Evolutionary conservation across 331 rosid genomes (phyloP), one percentile per base, ranked within the genome.

Genomic region (Malus hybrid): DNA sequence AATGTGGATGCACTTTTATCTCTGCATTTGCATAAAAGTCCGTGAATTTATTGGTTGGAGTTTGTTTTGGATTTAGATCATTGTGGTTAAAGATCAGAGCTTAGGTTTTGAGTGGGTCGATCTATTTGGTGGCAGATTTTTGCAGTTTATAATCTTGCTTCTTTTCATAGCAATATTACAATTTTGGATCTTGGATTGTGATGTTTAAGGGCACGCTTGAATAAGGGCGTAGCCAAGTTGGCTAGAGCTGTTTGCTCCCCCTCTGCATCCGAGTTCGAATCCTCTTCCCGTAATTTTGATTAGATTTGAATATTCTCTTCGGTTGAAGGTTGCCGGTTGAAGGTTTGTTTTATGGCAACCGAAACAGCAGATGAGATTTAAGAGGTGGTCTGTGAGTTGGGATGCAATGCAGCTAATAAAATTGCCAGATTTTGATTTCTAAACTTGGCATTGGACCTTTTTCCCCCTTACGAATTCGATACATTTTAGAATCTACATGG

Each of bases 11-110:
- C 12, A 30, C 4, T 34, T 64, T 36, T 19, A 56, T 13, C 3
- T 44, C 36, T 79, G 63, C 64, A 79, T 68, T 48, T 71, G 57
- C 26, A 6, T 0, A 6, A 28, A 22, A 62, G 58, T 60, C 18
- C 3, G 58, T 42, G 46, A 18, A 5, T 56, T 34, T 62, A 12
- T 62, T 46, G 15, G 20, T 62, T 68, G 20, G 30, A 18, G 33
- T 34, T 74, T 74, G 20, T 10, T 66, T 68, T 72, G 68, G 50
- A 36, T 33, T 26, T 77, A 34, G 82, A 83, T 85, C 78, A 73
- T 50, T 39, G 65, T 24, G 73, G 58, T 56, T 48, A 62, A 15
- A 66, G 36, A 29, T 62, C 46, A 60, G 66, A 74, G 39, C 39
- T 16, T 26, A 36, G 16, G n/a, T 29, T 9, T 58, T 6, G 8